A percentile compares a stretch with the other conserved stretches of the same genome.
Conservation (phyloP, 2,329 filamentous ascomycete genomes). For the Trematosphaeria pertusa region DNA sequence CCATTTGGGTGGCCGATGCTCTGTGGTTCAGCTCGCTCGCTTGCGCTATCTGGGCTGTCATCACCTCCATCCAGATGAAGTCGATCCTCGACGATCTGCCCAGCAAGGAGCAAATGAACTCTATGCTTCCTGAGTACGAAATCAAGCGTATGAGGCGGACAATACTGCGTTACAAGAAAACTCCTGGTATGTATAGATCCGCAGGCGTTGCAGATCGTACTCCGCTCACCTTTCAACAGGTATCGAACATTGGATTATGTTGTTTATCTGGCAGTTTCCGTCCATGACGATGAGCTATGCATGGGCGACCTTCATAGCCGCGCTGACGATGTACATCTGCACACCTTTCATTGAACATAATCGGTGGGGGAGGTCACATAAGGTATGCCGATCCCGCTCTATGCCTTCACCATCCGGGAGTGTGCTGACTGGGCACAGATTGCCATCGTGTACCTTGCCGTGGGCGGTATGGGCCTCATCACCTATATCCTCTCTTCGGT, state of each 20-base stretch:
- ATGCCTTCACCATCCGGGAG: background rate
- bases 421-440: conserved; percentile 23
- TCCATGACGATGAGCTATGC: conserved; percentile 40
- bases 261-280: conserved; percentile 41
- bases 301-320: conserved; percentile 32
- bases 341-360: conserved; percentile 28
- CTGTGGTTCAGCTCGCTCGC: conserved; percentile 34
- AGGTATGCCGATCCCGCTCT: conserved; percentile 12
- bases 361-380: conserved; percentile 27
- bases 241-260: conserved; percentile 30
- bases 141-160: conserved; percentile 25
- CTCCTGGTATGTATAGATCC: conserved; percentile 29
- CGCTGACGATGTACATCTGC: conserved; percentile 37
- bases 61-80: conserved; percentile 37
- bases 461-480: conserved; percentile 27
- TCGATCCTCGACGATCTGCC: conserved; percentile 37
- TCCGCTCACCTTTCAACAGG: conserved; percentile 3
- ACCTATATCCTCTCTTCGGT: conserved; percentile 30
- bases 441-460: conserved; percentile 31
- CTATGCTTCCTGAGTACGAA: conserved; percentile 25
- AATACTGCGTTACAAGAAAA: conserved; percentile 31
- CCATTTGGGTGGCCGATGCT: conserved; percentile 30
- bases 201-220: too few relatives aligned
- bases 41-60: conserved; percentile 37
- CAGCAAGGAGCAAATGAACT: conserved; percentile 23